These are phyloP conservation scores for Tricholoma bakamatsutake DNA, from an alignment of 768 basidiomycete genomes.

Conservation along the genomic window DNA sequence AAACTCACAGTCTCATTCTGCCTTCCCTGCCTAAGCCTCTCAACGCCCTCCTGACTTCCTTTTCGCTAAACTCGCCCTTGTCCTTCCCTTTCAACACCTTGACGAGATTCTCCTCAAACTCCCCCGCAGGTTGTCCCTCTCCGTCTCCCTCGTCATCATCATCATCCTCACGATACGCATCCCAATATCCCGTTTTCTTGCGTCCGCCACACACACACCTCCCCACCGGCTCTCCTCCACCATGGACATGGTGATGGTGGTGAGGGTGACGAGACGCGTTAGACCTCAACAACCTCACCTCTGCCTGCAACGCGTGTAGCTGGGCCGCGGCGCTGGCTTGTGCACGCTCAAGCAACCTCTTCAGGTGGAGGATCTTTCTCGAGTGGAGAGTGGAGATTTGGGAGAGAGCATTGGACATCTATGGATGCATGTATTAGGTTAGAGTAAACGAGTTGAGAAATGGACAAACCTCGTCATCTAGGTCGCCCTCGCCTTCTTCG, in stretches of 20 bases:
- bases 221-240: conserved; percentile 12
- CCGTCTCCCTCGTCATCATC: conserved; percentile 28
- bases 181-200: conserved; percentile 65
- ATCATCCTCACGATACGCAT: conserved; percentile 44
- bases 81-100: conserved; percentile 47
- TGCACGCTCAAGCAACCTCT: conserved; percentile 72
- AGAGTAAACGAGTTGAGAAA: background rate
- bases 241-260: conserved; percentile 5
- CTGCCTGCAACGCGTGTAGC: conserved; percentile 80
- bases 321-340: conserved; percentile 78
- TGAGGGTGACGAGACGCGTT: conserved; percentile 15
- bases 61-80: conserved; percentile 53
- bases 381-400: conserved; percentile 37
- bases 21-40: conserved; percentile 59
- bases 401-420: conserved; percentile 41
- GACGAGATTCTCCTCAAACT: conserved; percentile 25
- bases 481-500: conserved; percentile 49
- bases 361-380: conserved; percentile 65
- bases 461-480: conserved; percentile 65
- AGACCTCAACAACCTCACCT: conserved; percentile 57
- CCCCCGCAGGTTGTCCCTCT: conserved; percentile 22
- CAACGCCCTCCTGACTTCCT: conserved; percentile 59
- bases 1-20: conserved; percentile 66
- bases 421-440: background rate
- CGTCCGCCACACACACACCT: conserved; percentile 55